These are phyloP conservation scores for Oenanthe sinensis DNA, from an alignment of 129 eudicot genomes.

Conservation along the genomic window DNA sequence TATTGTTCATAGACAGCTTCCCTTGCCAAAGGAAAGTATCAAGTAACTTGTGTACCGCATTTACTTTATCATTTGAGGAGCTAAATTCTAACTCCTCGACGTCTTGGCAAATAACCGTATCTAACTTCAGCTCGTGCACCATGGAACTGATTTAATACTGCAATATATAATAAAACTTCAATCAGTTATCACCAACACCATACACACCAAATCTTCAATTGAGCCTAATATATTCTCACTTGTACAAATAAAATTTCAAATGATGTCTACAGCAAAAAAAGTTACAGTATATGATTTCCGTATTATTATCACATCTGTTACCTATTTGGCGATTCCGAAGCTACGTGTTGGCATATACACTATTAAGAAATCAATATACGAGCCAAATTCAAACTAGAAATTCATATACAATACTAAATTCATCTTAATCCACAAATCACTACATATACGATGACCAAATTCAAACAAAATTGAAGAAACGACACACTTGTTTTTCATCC, in stretches of 20 bases:
- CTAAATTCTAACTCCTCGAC: slow-evolving; percentile 33
- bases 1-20: slow-evolving; percentile 19
- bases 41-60: slow-evolving; percentile 34
- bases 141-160: slow-evolving; percentile 27
- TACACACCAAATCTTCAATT: too few species aligned
- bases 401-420: too few species aligned
- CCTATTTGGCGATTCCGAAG: neutral
- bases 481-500: neutral
- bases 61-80: slow-evolving; percentile 31
- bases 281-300: neutral
- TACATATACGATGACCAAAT: neutral
- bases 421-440: neutral
- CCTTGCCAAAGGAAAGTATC: slow-evolving; percentile 42
- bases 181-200: neutral
- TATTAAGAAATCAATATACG: too few species aligned
- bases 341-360: too few species aligned
- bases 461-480: neutral
- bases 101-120: slow-evolving; percentile 33
- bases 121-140: slow-evolving; percentile 44
- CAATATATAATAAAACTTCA: neutral
- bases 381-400: neutral
- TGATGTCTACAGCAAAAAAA: neutral
- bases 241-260: neutral
- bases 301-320: neutral
- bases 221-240: neutral